Evolutionary conservation across 208 protist species (phyloP).

Genomic region (Leishmania arabica): DNA sequence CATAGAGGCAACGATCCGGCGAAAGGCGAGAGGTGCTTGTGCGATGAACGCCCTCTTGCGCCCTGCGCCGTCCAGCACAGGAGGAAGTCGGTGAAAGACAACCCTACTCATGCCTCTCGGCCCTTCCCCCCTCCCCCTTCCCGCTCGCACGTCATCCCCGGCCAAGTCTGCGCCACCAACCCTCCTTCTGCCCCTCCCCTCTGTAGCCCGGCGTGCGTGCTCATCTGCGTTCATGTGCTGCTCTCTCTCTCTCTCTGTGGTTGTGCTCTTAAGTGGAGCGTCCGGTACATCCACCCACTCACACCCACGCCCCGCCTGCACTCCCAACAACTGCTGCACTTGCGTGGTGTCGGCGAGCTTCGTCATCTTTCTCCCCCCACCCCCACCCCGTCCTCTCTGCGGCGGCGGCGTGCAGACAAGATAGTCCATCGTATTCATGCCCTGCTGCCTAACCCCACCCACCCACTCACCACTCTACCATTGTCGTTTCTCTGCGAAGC

Average conservation of each 20-base stretch:
- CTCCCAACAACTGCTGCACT: too few species aligned
- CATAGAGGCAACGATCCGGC: not conserved
- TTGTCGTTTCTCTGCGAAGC: not conserved
- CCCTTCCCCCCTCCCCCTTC: not conserved
- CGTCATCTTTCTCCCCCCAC: too few species aligned
- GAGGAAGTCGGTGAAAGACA: not conserved
- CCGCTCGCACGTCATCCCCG: not conserved
- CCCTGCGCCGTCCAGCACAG: not conserved
- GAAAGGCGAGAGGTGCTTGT: not conserved
- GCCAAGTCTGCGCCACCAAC: not conserved
- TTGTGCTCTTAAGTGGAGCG: too few species aligned
- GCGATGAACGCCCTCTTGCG: not conserved
- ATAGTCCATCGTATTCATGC: not conserved
- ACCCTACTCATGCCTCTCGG: not conserved
- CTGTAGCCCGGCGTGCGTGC: not conserved
- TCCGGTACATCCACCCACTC: too few species aligned
- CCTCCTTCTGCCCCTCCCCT: not conserved
- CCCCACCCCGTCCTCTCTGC: not conserved
- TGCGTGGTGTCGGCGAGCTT: too few species aligned
- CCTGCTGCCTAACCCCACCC: not conserved
- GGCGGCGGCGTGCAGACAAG: not conserved
- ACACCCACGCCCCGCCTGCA: too few species aligned
- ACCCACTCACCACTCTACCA: not conserved
- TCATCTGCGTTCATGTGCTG: not conserved
- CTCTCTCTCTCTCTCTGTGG: slow-evolving; percentile 4